Conservation (phyloP, 2,329 filamentous ascomycete genomes). For the Paracorniculantispora psalliotae region DNA sequence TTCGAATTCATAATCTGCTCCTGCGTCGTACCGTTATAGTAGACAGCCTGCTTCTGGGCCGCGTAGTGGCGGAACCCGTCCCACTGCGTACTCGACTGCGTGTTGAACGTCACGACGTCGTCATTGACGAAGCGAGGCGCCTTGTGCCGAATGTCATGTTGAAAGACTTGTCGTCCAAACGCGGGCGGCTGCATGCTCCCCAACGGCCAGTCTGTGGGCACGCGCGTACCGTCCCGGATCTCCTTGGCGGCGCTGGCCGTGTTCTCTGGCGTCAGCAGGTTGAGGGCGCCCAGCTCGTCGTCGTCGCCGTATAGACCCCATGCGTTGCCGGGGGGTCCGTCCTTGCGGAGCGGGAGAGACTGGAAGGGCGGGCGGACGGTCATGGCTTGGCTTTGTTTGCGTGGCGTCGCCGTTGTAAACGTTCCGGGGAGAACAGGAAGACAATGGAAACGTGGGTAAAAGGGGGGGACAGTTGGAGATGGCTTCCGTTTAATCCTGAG, state of each 20-base stretch:
- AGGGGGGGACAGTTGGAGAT: too few relatives aligned
- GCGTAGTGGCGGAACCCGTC: conserved; percentile 35
- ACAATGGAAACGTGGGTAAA: too few relatives aligned
- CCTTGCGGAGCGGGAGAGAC: conserved; percentile 43
- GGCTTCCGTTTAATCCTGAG: too few relatives aligned
- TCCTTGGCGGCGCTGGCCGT: conserved; percentile 24
- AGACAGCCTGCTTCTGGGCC: conserved; percentile 32
- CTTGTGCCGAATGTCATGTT: conserved; percentile 27
- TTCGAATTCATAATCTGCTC: conserved; percentile 37
- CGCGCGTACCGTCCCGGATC: conserved; percentile 25
- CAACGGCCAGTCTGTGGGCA: conserved; percentile 32
- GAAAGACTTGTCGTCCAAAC: conserved; percentile 26
- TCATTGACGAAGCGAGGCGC: conserved; percentile 27
- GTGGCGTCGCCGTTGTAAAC: too few relatives aligned
- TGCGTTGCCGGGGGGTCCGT: conserved; percentile 47
- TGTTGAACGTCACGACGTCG: conserved; percentile 30
- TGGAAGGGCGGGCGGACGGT: conserved; percentile 31
- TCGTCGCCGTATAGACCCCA: conserved; percentile 50
- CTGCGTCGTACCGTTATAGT: conserved; percentile 31
- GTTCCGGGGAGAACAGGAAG: too few relatives aligned
- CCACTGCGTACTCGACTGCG: conserved; percentile 36
- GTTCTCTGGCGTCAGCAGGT: conserved; percentile 41
- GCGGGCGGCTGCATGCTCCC: conserved; percentile 28
- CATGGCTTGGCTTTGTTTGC: neutral
- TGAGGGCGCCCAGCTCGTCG: conserved; percentile 51